Evolutionary conservation across 192 early-diverging fungal genomes (phyloP), one percentile per base, ranked within the genome.

Genomic region (Coemansia sp.): DNA sequence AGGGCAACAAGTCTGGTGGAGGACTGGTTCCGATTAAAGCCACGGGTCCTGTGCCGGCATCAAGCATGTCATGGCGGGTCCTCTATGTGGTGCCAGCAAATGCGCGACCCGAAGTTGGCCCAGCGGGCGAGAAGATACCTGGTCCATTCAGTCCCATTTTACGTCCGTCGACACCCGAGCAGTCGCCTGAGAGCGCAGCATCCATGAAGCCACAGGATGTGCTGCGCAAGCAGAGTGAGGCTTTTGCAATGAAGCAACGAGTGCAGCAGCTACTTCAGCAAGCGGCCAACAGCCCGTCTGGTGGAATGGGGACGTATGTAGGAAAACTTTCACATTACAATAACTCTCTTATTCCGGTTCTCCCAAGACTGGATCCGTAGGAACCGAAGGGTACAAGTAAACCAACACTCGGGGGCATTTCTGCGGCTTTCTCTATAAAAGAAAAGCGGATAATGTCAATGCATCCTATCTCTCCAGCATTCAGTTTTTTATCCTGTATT

Each of bases 201-300:
- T 39, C 42, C 0, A 48, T 48, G 46, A 69, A 63, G 26, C 66
- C 79, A 7, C 79, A 76, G 46, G 72, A 75, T 22, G 70, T 75
- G 32, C 63, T 83, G 69, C 72, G 81, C 48, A 78, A 66, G 41
- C 75, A 83, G 32, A 83, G 76, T 64, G 77, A 78, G 45, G 62
- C 41, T 0, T 66, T 63, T 68, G 71, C 62, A 0, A 69, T 72
- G 66, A 77, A 74, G 21, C 76, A 69, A 62, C 58, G 77, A 5
- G 77, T 77, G 16, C 76, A 79, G 40, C 67, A 73, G 65, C 56
- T 84, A 22, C 77, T 84, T 32, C 73, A 78, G 57, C 82, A 84
- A 51, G 76, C 82, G 8, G 67, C 63, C 0, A 76, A 67, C 45
- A 84, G 76, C 22, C 62, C 77, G 9, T 68, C 74, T 0, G 79